These are phyloP conservation scores for Erigeron canadensis DNA, from an alignment of 129 eudicot species.

Conservation along the genomic window DNA sequence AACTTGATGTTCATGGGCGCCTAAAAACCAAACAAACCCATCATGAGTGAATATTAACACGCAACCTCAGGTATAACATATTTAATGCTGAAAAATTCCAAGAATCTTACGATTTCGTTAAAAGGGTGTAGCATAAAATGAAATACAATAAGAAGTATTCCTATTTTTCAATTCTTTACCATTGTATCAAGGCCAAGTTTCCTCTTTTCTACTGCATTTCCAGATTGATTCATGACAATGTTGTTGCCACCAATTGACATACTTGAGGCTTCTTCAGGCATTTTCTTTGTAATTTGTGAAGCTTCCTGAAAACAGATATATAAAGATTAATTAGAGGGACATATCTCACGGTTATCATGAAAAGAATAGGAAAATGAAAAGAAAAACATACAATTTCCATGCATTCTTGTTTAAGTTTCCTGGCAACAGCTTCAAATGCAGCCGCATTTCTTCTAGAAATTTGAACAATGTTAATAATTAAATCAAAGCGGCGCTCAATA, in stretches of 20 bases:
- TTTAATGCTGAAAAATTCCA: neutral
- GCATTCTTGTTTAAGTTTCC: conserved; percentile 56
- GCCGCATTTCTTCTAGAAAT: conserved; percentile 62
- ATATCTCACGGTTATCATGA: conserved; percentile 10
- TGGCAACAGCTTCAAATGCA: conserved; percentile 64
- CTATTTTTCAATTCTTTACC: neutral
- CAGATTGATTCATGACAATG: neutral
- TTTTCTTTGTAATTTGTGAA: neutral
- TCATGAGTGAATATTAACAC: neutral
- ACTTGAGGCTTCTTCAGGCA: neutral
- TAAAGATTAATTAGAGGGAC: neutral
- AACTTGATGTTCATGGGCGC: conserved; percentile 44
- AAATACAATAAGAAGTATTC: neutral
- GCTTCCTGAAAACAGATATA: neutral
- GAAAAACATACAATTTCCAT: conserved; percentile 40
- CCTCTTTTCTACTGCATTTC: neutral
- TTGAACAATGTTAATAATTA: conserved; percentile 69
- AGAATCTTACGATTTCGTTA: too few species aligned
- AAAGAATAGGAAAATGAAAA: neutral
- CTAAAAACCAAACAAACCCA: conserved; percentile 26
- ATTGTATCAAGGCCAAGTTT: neutral
- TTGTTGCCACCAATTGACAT: neutral
- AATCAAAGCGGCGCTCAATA: conserved; percentile 64
- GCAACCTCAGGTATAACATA: neutral
- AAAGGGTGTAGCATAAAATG: too few species aligned